Evolutionary conservation across 371 early-diverging fungal species (phyloP), one percentile per base, ranked within the genome.

Genomic region (Sporodiniella umbellata): DNA sequence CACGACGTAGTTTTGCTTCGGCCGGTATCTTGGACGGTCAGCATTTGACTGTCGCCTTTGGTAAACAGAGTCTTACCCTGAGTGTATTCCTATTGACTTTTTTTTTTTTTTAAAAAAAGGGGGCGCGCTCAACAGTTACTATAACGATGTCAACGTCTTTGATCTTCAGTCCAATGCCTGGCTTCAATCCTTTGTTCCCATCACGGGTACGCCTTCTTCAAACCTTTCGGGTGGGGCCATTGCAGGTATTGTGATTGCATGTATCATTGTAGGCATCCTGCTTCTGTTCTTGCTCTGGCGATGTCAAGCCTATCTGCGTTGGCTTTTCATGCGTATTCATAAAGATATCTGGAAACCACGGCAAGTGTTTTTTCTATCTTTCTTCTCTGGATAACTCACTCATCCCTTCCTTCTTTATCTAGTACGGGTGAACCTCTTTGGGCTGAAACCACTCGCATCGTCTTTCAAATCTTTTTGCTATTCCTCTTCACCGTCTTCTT

Each of bases 371-470:
- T 21, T 37, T 24, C 15, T 35, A 11, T 14, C 31, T 23, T 51
- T 37, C 11, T 33, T 15, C 2, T 30, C 30, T 22, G 31, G 12
- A 31, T 10, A 31, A 31, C 31, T 31, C 31, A 31, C 31, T 31
- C 12, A 8, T 31, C 12, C 31, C 30, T 33, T 35, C n/a, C n/a
- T 35, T n/a, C n/a, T 35, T 5, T 35, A 4, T 35, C 12, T 48
- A 67, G 70, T 60, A 60, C 64, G 37, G 76, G 76, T 62, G 76
- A 75, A 51, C 76, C 76, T 18, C 39, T 72, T 8, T 75, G 76
- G 76, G 76, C 76, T 24, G 76, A 75, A 54, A 75, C 76, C 3
- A 56, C 70, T 4, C 63, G 76, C 17, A 64, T 75, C 26, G 44
- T 59, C 12, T 67, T 56, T 43, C 70, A 75, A 51, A 51, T 72